Conservation (phyloP, 169 alveolate genomes). For the Cryptosporidium viatorum region DNA sequence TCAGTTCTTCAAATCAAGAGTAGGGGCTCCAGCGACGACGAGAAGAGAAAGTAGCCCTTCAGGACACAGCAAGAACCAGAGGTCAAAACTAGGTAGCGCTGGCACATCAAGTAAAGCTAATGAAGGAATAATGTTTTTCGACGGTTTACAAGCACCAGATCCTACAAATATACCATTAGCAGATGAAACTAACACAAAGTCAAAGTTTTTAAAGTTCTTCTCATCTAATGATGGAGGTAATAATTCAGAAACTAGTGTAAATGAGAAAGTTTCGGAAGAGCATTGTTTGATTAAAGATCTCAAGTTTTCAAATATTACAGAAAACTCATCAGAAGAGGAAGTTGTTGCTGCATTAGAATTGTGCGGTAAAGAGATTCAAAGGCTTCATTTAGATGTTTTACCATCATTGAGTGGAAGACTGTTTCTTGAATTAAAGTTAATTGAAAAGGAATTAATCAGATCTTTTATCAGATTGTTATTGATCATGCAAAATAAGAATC, state of each 20-base stretch:
- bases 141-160: neutral
- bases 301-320: neutral
- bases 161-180: neutral
- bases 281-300: neutral
- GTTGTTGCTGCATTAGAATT: neutral
- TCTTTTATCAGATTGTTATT: neutral
- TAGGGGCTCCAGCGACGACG: neutral
- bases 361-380: neutral
- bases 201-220: neutral
- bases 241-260: neutral
- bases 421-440: neutral
- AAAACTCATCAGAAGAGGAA: neutral
- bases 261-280: neutral
- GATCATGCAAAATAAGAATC: neutral
- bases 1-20: neutral
- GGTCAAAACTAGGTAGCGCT: neutral
- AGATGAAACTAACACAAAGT: neutral
- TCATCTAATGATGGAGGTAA: neutral
- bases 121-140: neutral
- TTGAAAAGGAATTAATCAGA: neutral
- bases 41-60: neutral
- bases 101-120: no score
- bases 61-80: no score
- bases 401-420: neutral
- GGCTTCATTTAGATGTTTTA: neutral